Evolutionary conservation across 164 flowering plant species (phyloP).

Genomic region (Saururus chinensis): DNA sequence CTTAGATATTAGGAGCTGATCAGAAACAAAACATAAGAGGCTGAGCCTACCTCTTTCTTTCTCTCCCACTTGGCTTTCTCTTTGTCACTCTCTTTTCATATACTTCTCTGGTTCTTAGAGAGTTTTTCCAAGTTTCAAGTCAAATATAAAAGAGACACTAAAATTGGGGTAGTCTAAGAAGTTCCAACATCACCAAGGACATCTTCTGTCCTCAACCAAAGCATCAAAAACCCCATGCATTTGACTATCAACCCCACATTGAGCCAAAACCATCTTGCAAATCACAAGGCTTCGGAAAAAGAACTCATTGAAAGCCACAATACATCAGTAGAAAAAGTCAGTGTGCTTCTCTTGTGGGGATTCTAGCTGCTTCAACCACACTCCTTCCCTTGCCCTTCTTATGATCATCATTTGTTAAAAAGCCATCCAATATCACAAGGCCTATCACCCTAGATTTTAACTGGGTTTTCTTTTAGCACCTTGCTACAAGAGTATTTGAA

Average conservation of each 20-base stretch:
- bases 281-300: conserved; percentile 8
- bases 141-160: conserved; percentile 22
- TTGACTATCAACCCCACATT: conserved; percentile 27
- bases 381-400: background rate
- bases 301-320: too few relatives aligned
- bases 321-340: conserved; percentile 3
- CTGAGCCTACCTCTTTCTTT: too few relatives aligned
- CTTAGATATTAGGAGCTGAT: background rate
- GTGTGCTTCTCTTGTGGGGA: conserved; percentile 1
- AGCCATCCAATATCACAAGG: conserved; percentile 4
- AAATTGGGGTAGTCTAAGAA: conserved; percentile 30
- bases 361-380: conserved; percentile 1
- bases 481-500: too few relatives aligned
- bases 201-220: conserved; percentile 11
- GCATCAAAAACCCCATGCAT: conserved; percentile 49
- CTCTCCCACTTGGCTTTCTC: background rate
- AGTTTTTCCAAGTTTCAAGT: conserved; percentile 1
- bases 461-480: too few relatives aligned
- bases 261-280: conserved; percentile 14
- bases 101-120: background rate
- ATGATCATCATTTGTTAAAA: conserved; percentile 3
- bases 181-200: conserved; percentile 15
- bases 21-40: too few relatives aligned
- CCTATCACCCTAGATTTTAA: background rate
- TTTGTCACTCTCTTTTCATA: background rate